A percentile compares a stretch with the other conserved stretches of the same genome.
phyloP scores from a whole-genome alignment of 2,329 filamentous ascomycete genomes.

The Colletotrichum limetticola region DNA sequence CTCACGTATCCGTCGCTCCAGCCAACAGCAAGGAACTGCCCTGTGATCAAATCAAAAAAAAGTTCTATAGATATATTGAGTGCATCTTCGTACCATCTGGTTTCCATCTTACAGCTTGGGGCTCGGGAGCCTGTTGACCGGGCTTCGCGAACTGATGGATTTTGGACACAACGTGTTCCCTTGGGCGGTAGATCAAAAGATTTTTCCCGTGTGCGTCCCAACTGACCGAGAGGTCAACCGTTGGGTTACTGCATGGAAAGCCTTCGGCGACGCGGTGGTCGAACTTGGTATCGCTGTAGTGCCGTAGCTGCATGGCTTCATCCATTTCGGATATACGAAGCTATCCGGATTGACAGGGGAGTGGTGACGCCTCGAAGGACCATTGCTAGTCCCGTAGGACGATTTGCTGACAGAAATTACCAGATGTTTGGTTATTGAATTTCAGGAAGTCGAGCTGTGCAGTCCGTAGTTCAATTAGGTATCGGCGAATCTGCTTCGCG shows the following conservation, averaged over 20 bases:
- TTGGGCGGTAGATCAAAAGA: slow-evolving; percentile 81
- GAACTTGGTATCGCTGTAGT: slow-evolving; percentile 68
- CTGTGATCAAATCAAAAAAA: slow-evolving; percentile 49
- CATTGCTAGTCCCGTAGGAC: slow-evolving; percentile 11
- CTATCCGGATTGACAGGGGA: slow-evolving; percentile 26
- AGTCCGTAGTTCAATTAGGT: background rate
- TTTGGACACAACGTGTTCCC: slow-evolving; percentile 73
- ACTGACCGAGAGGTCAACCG: slow-evolving; percentile 84
- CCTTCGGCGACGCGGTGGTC: slow-evolving; percentile 63
- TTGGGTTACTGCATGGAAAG: slow-evolving; percentile 81
- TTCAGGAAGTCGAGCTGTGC: background rate
- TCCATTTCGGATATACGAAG: slow-evolving; percentile 35
- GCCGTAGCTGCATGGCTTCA: slow-evolving; percentile 50
- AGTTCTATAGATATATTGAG: background rate
- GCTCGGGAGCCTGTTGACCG: slow-evolving; percentile 52
- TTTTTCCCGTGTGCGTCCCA: slow-evolving; percentile 73
- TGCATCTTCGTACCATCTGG: slow-evolving; percentile 66
- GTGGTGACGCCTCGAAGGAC: background rate
- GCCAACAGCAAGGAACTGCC: slow-evolving; percentile 82
- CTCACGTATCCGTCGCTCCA: slow-evolving; percentile 86
- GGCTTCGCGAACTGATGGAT: slow-evolving; percentile 56
- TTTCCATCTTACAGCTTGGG: slow-evolving; percentile 71
- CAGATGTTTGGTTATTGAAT: background rate
- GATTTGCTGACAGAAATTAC: background rate
- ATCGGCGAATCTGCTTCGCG: background rate